Conservation (phyloP, 352 stramenopile species). For the Phytophthora brassicae region DNA sequence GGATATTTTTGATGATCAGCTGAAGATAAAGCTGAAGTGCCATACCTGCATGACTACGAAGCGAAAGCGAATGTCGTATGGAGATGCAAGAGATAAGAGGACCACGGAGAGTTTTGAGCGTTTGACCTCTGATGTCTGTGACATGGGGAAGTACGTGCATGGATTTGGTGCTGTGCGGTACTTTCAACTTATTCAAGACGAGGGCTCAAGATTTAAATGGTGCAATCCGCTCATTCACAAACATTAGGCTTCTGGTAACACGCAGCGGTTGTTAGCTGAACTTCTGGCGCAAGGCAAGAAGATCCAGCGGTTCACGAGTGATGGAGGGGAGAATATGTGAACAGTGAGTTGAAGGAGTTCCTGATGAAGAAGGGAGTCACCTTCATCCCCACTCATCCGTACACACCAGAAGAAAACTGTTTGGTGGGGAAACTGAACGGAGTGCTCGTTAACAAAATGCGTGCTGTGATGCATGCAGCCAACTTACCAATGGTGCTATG, state of each 20-base stretch:
- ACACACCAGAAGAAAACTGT: slow-evolving; percentile 5
- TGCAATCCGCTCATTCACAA: neutral
- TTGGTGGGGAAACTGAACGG: slow-evolving; percentile 5
- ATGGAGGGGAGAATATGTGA: slow-evolving; percentile 5
- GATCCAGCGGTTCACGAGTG: neutral
- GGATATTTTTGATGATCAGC: neutral
- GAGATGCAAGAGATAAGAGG: neutral
- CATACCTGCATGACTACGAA: slow-evolving; percentile 9
- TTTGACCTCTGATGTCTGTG: slow-evolving; percentile 3
- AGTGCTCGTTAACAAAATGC: slow-evolving; percentile 3
- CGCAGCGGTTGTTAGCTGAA: neutral
- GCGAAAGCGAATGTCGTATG: neutral
- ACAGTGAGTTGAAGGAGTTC: neutral
- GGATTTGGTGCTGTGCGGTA: neutral
- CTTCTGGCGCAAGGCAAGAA: neutral
- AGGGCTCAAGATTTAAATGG: slow-evolving; percentile 7
- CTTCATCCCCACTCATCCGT: neutral
- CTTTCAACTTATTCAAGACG: slow-evolving; percentile 11
- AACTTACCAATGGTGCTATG: slow-evolving; percentile 2
- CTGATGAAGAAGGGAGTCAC: neutral
- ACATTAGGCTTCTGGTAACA: neutral
- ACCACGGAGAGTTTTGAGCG: neutral
- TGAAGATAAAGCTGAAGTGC: slow-evolving; percentile 5
- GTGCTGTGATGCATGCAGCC: neutral
- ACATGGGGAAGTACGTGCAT: slow-evolving; percentile 4